These are phyloP conservation scores for Eucalyptus sp. DNA, from an alignment of 345 rosid species.

Conservation along the genomic window DNA sequence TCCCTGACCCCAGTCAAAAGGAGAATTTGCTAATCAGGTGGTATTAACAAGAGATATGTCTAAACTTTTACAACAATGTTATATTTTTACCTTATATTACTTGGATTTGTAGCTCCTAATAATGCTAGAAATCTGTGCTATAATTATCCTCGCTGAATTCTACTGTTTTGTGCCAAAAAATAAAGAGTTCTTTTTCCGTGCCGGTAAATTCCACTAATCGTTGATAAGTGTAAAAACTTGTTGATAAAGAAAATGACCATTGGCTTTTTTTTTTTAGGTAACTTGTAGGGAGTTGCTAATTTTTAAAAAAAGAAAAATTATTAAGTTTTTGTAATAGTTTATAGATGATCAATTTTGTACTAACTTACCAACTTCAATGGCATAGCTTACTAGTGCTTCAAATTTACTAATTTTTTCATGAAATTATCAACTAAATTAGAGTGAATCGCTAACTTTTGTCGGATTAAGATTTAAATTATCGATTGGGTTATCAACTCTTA, in stretches of 20 bases:
- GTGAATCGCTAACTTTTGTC: not conserved
- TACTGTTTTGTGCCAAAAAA: not conserved
- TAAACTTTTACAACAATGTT: not conserved
- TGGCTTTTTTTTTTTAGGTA: too few species aligned
- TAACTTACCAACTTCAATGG: not conserved
- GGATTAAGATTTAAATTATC: too few species aligned
- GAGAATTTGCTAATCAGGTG: not conserved
- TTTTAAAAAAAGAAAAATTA: too few species aligned
- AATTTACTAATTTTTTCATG: not conserved
- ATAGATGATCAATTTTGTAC: not conserved
- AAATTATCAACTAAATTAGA: not conserved
- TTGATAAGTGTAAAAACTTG: too few species aligned
- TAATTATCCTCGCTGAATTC: too few species aligned
- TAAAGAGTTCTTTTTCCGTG: too few species aligned
- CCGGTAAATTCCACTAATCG: too few species aligned
- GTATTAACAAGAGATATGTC: not conserved
- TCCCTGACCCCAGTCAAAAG: not conserved
- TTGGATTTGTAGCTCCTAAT: not conserved
- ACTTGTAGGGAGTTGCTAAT: not conserved
- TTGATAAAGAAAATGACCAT: not conserved
- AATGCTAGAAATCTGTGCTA: not conserved
- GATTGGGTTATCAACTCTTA: not conserved
- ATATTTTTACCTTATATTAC: not conserved
- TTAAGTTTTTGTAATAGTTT: not conserved
- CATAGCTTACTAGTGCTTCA: not conserved